Evolutionary conservation across 2,329 filamentous ascomycete genomes (phyloP), one percentile per base, ranked within the genome.

Genomic region (Paecilomyces dactylethromorphus): DNA sequence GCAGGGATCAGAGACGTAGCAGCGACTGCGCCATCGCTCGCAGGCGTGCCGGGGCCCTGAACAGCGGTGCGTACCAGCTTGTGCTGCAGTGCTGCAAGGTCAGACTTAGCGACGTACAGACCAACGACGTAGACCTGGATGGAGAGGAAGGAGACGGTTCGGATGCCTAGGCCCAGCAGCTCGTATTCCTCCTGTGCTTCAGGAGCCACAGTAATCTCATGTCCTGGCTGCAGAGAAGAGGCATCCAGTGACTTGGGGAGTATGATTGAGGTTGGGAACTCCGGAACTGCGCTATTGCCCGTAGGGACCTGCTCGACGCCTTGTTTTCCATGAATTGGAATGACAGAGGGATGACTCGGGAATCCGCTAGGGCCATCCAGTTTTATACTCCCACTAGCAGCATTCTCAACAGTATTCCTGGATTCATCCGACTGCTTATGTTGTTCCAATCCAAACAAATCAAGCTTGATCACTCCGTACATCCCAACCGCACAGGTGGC

Each of bases 81-180:
- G 64, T 84, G 81, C 75, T 97, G 93, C 49, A 99, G 81, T n/a
- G 83, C 81, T 3, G 87, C 86, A 60, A 99, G 86, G 69, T 96
- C 92, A 39, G 87, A 80, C 0, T 88, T 93, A 26, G 92, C 90
- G 26, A 97, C 83, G 77, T 99, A 99, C 67, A 95, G 85, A 15
- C 93, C 94, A 0, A 96, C 89, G 18, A 97, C 89, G 77, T 99
- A 99, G 56, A 99, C 94, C 72, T 96, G 88, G 52, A 99, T 91
- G 54, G 85, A 80, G 52, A 97, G 78, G 74, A 97, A 96, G 24
- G 90, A 95, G 32, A 99, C 94, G 0, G 89, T 92, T 58, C 94
- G 85, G 62, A 95, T 87, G 18, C 94, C 94, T 4, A 97, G 78
- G 0, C 94, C 94, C 6, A 97, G 83, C 0, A 97, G 82, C 22